Base-by-base conservation (phyloP, 1,284 basidiomycete genomes). In the Leccinum cinnamomeum region DNA sequence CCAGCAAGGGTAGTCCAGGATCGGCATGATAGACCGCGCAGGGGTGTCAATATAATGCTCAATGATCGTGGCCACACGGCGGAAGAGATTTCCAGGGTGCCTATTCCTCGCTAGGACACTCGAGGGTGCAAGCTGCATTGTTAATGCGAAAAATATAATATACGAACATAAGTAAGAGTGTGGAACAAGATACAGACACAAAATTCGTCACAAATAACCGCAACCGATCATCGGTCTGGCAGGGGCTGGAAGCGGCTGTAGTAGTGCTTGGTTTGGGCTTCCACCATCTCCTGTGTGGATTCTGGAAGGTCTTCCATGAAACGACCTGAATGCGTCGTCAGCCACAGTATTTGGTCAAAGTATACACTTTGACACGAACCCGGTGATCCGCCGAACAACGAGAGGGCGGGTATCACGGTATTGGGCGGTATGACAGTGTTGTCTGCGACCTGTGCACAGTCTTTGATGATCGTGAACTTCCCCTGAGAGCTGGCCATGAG, bases 401-500 rank as follows among this genome's bases (percentile, higher is more conserved):
- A 87, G 66, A 97, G 79, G 3, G 92, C 92, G 1, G 96, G 95
- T 11, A 99, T 87, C 56, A 98, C 93, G 0, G 95, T 95, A 63
- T 95, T 95, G 12, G 96, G 91, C 3, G 96, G 92, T 5, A 99
- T 80, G 18, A 99, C 88, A 0, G 94, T 92, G 65, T 91, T 90
- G 74, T 97, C 95, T 63, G 87, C 90, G 64, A 93, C 90, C 64
- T 88, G 89, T 3, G 92, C 94, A 69, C 95, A 95, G 73, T 99
- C 97, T 74, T 98, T 98, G 77, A 99, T 95, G 66, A 98, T 95
- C 0, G 90, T 89, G 69, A 98, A 98, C 73, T 97, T 95, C 30
- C 97, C 96, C 96, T 97, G 69, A 7, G 5, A 39, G 28, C 20
- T 23, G n/a, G 5, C n/a, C 56, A 55, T 60, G 51, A 53, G 41